Conservation (phyloP, 345 rosid genomes). For the Lepidium africanum region DNA sequence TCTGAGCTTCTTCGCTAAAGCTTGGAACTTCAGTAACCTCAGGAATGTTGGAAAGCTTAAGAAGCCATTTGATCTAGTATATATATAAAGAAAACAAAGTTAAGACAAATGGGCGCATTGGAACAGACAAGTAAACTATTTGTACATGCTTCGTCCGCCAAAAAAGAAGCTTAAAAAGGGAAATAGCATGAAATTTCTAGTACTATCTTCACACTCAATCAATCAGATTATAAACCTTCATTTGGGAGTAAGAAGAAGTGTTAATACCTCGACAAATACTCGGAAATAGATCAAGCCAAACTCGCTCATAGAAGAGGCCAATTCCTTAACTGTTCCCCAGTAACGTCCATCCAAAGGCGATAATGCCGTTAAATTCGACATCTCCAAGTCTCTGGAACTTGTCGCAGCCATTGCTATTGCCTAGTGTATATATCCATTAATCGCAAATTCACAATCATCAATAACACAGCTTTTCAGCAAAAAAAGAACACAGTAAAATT, state of each 20-base stretch:
- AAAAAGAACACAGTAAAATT: neutral
- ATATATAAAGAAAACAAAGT: neutral
- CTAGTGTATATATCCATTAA: constrained; percentile 14
- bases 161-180: neutral
- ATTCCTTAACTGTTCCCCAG: constrained; percentile 76
- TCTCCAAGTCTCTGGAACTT: constrained; percentile 39
- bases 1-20: constrained; percentile 59
- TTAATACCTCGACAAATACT: constrained; percentile 71
- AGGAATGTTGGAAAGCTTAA: constrained; percentile 77
- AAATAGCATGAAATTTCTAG: neutral
- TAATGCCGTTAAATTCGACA: constrained; percentile 70
- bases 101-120: neutral
- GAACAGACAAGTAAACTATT: neutral
- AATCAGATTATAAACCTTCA: neutral
- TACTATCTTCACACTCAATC: neutral
- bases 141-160: neutral
- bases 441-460: neutral
- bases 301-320: constrained; percentile 85
- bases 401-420: constrained; percentile 37
- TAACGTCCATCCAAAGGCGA: constrained; percentile 96
- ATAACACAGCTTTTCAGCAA: neutral
- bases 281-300: constrained; percentile 74
- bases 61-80: constrained; percentile 71
- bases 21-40: constrained; percentile 75
- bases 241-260: neutral